phyloP scores from a whole-genome alignment of 2,329 filamentous ascomycete genomes.

The Sordariomycetes sp. region DNA sequence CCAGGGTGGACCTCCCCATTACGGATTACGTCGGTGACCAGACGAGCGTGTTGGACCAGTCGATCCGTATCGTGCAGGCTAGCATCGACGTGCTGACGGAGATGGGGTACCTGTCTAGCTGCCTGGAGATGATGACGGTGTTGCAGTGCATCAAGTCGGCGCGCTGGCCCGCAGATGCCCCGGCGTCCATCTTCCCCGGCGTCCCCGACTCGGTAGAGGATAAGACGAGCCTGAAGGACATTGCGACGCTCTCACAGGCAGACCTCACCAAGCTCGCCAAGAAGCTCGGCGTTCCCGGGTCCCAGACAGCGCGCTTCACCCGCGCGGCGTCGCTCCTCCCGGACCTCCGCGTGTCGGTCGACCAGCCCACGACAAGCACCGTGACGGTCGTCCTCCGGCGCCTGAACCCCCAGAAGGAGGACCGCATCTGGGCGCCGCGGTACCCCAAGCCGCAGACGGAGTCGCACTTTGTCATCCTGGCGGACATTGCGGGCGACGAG shows the following conservation, averaged over 20 bases:
- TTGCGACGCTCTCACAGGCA: conserved; percentile 19
- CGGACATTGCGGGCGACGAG: conserved; percentile 54
- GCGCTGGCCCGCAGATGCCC: conserved; percentile 75
- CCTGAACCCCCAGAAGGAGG: conserved; percentile 53
- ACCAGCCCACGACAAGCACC: conserved; percentile 25
- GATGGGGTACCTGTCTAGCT: conserved; percentile 67
- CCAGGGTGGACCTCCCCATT: conserved; percentile 82
- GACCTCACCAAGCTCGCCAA: conserved; percentile 24
- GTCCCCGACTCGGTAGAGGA: conserved; percentile 32
- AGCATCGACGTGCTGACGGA: conserved; percentile 90
- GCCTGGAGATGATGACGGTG: conserved; percentile 68
- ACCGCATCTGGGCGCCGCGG: conserved; percentile 69
- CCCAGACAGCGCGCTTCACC: conserved; percentile 30
- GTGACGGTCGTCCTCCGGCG: conserved; percentile 53
- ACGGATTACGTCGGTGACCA: conserved; percentile 96
- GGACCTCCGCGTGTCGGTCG: conserved; percentile 48
- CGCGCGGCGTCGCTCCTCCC: conserved; percentile 57
- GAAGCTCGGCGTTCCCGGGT: conserved; percentile 33
- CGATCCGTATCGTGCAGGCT: conserved; percentile 92
- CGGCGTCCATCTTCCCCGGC: conserved; percentile 67
- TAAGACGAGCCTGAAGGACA: conserved; percentile 26
- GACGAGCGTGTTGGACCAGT: conserved; percentile 79
- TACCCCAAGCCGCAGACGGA: conserved; percentile 94
- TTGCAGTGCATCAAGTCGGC: conserved; percentile 89
- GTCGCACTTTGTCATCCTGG: conserved; percentile 78